A percentile compares a stretch with the other conserved stretches of the same genome.
Evolutionary conservation across 768 basidiomycete species (phyloP).

Genomic region (Auricularia auricula-judae): DNA sequence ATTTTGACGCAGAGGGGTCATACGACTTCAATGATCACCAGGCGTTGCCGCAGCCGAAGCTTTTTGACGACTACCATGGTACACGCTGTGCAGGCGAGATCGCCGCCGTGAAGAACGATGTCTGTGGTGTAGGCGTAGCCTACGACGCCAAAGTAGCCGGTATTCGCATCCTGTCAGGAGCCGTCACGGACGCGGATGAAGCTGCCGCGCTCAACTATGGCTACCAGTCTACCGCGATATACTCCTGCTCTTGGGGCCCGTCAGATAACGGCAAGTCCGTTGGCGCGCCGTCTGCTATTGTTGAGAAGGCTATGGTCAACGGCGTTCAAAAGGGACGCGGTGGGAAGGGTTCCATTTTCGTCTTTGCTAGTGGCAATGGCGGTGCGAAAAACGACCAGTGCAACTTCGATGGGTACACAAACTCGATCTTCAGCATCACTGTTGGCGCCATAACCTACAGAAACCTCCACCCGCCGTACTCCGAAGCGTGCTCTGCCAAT

Average conservation of each 20-base stretch:
- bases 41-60: constrained; percentile 30
- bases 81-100: constrained; percentile 42
- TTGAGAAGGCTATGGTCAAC: constrained; percentile 36
- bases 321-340: constrained; percentile 34
- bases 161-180: constrained; percentile 35
- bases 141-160: constrained; percentile 30
- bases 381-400: constrained; percentile 38
- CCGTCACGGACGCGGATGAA: constrained; percentile 40
- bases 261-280: constrained; percentile 36
- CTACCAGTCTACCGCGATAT: constrained; percentile 36
- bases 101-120: constrained; percentile 36
- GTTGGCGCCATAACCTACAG: constrained; percentile 35
- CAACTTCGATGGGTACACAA: constrained; percentile 45
- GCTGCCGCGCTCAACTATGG: constrained; percentile 37
- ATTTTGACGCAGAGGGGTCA: constrained; percentile 34
- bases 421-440: constrained; percentile 34
- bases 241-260: constrained; percentile 41
- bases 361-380: constrained; percentile 41
- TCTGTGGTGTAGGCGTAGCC: constrained; percentile 40
- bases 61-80: constrained; percentile 39
- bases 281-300: constrained; percentile 35
- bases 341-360: constrained; percentile 36
- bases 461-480: constrained; percentile 38
- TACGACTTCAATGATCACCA: constrained; percentile 42
- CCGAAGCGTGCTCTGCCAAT: constrained; percentile 37